These are phyloP conservation scores for Boletus pseudo-olivaceus DNA, from an alignment of 768 basidiomycete genomes.

Conservation along the genomic window DNA sequence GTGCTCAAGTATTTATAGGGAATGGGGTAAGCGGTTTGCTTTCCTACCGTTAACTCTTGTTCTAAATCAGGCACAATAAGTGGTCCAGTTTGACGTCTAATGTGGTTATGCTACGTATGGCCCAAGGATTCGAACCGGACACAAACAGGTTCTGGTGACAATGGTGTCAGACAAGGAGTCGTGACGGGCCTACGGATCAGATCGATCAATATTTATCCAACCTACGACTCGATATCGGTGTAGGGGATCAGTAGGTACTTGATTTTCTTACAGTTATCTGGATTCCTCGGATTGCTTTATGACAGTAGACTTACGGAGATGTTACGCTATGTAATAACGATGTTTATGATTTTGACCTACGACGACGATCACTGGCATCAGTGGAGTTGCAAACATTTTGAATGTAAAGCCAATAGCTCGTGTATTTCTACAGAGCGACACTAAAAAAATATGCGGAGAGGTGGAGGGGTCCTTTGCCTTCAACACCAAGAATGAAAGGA, in stretches of 20 bases:
- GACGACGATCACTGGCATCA: too few species aligned
- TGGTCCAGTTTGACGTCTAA: slow-evolving; percentile 44
- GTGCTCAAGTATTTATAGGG: slow-evolving; percentile 49
- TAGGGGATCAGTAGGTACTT: not conserved
- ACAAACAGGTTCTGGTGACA: slow-evolving; percentile 37
- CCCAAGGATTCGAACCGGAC: slow-evolving; percentile 22
- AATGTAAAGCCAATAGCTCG: too few species aligned
- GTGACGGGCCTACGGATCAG: too few species aligned
- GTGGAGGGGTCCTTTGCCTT: too few species aligned
- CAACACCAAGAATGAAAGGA: too few species aligned
- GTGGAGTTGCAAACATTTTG: too few species aligned
- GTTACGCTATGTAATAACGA: too few species aligned
- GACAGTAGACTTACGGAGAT: not conserved
- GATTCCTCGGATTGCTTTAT: not conserved
- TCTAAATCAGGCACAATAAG: slow-evolving; percentile 20
- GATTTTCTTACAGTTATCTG: not conserved
- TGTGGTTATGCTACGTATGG: slow-evolving; percentile 37
- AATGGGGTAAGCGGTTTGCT: slow-evolving; percentile 43
- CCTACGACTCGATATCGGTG: not conserved
- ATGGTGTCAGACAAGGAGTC: not conserved
- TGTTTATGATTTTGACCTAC: not conserved
- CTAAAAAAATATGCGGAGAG: too few species aligned
- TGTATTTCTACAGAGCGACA: too few species aligned
- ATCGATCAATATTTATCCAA: not conserved
- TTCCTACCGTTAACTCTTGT: not conserved